Evolutionary conservation across 106 monocot species (phyloP).

Genomic region (Dendrobium nobile): DNA sequence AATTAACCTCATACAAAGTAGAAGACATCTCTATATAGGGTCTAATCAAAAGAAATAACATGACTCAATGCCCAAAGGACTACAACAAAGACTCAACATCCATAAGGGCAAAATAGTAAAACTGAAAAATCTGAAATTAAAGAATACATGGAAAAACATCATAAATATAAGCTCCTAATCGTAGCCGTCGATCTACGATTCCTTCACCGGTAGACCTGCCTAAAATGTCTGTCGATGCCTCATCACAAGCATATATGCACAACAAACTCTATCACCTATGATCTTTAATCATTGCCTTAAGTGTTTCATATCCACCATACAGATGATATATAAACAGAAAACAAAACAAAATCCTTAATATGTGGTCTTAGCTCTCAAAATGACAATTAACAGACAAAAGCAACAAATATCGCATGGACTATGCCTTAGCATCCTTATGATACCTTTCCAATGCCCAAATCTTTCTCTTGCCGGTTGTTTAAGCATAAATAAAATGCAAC

Average conservation of each 20-base stretch:
- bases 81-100: no score
- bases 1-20: no score
- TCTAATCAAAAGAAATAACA: no score
- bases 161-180: no score
- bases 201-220: no score
- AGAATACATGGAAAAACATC: no score
- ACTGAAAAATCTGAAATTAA: no score
- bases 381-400: background rate
- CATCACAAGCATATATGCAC: background rate
- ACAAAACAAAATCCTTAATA: background rate
- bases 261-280: background rate
- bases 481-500: background rate
- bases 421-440: background rate
- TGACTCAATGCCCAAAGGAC: no score
- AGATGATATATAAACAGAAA: background rate
- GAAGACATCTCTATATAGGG: no score
- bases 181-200: no score
- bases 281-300: background rate
- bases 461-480: background rate
- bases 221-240: no score
- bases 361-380: background rate
- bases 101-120: no score
- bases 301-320: background rate
- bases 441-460: background rate
- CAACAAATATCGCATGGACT: background rate